A percentile compares a stretch with the other conserved stretches of the same genome.
Conservation (phyloP, 2,329 filamentous ascomycete species). For the Colletotrichum chlorophyti region DNA sequence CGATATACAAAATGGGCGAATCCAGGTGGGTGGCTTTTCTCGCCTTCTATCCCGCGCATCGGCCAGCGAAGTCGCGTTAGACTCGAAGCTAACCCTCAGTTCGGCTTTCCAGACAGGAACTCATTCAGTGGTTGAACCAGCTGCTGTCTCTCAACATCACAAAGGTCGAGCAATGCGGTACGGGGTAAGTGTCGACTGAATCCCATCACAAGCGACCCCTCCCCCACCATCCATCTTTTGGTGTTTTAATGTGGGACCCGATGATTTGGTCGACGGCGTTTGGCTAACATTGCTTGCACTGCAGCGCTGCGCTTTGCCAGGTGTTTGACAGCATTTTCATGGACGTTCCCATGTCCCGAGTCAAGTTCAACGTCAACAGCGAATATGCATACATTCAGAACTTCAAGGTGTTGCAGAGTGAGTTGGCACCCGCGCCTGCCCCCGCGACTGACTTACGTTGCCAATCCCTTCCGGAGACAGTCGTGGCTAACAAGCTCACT, state of each 20-base stretch:
- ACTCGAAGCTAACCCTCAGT: conserved; percentile 31
- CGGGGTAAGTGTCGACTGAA: conserved; percentile 71
- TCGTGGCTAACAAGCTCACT: conserved; percentile 1
- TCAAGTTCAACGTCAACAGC: conserved; percentile 97
- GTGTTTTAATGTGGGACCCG: conserved; percentile 24
- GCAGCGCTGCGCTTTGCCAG: conserved; percentile 92
- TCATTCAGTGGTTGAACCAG: conserved; percentile 96
- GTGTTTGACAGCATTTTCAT: conserved; percentile 98
- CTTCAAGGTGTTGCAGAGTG: conserved; percentile 97
- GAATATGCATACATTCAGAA: conserved; percentile 99
- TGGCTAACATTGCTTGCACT: conserved; percentile 33
- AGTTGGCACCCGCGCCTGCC: conserved; percentile 41
- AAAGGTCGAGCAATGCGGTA: conserved; percentile 99
- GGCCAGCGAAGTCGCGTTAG: neutral
- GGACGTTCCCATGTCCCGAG: conserved; percentile 92
- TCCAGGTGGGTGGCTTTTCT: conserved; percentile 55
- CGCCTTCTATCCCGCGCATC: neutral
- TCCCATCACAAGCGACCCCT: too few relatives aligned
- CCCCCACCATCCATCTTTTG: conserved; percentile 38
- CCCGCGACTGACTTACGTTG: too few relatives aligned
- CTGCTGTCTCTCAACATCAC: conserved; percentile 97
- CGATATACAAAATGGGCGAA: conserved; percentile 64
- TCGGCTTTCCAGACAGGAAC: conserved; percentile 77
- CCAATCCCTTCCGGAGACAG: neutral
- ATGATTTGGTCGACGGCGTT: conserved; percentile 11